Base-by-base conservation (phyloP, 2,329 filamentous ascomycete species). In the Aspergillus vadensis region DNA sequence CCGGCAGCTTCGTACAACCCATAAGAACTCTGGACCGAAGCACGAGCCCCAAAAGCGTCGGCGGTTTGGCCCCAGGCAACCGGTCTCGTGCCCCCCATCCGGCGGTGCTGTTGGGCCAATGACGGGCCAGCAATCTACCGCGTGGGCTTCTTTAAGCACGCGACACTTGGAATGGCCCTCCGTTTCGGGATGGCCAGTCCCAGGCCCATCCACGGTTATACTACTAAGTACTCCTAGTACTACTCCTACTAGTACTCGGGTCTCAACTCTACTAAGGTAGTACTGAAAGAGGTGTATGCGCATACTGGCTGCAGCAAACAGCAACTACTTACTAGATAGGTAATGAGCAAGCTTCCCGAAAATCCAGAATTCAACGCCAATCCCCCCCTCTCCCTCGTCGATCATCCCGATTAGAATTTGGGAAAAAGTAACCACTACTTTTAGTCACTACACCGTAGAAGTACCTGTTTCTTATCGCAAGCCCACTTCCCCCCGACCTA, bases 111-210 rank as follows among this genome's bases (percentile, higher is more conserved):
- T 48, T 19, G 48, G 44, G 56, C 73, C 73, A 73, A 75, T 75
- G 64, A 72, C 23, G 39, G 30, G 21, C 25, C 52, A 6, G 55
- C 8, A 47, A 63, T 63, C 51, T 50, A 55, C 61, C 72, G 70
- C 72, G 73, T 76, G 73, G 69, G 68, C 69, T 59, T 53, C 27
- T 55, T 17, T 59, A 71, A 74, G 73, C 73, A 75, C 73, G 73
- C 73, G 73, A 75, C 73, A 75, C 71, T 65, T 57, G 44, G 12
- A 44, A 44, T 36, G 49, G 63, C 21, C 49, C 25, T 47, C 55
- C 59, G 41, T 10, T 44, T 44, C 19, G 41, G 41, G 41, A 15
- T 44, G 41, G 41, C 41, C 41, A 44, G 41, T 44, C 41, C 19
- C 41, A 19, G 41, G 10, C 10, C 41, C 41, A 9, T 44, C 41